Evolutionary conservation across 306 rosid genomes (phyloP).

Genomic region (Casuarina glauca): DNA sequence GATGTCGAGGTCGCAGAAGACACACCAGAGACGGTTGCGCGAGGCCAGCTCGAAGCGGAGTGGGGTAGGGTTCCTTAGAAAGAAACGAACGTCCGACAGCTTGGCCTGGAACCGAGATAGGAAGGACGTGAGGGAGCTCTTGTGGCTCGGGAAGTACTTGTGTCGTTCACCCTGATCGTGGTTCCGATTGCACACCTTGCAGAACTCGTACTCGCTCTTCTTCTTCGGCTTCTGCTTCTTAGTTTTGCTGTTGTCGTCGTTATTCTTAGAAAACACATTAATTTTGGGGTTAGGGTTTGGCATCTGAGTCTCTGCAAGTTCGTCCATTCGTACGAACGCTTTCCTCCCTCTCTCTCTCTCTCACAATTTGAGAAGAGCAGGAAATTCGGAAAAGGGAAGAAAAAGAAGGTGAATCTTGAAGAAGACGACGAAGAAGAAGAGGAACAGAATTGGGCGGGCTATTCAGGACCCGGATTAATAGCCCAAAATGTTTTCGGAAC

Average conservation of each 20-base stretch:
- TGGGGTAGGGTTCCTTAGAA: slow-evolving; percentile 54
- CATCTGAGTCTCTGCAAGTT: slow-evolving; percentile 12
- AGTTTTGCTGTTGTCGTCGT: neutral
- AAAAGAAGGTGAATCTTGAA: neutral
- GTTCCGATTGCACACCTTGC: slow-evolving; percentile 72
- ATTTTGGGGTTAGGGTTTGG: slow-evolving; percentile 30
- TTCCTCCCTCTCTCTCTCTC: neutral
- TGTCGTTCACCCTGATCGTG: slow-evolving; percentile 81
- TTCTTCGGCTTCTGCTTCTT: slow-evolving; percentile 22
- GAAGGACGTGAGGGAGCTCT: slow-evolving; percentile 65
- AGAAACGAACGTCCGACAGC: slow-evolving; percentile 59
- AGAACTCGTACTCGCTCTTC: slow-evolving; percentile 65
- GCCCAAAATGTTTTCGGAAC: no score
- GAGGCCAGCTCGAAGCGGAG: slow-evolving; percentile 56
- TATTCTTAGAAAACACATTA: neutral
- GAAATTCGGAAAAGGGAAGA: neutral
- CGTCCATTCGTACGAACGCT: slow-evolving; percentile 29
- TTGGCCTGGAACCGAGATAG: slow-evolving; percentile 70
- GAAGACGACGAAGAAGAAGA: neutral
- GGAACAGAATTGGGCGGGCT: neutral
- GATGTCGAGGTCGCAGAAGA: slow-evolving; percentile 66
- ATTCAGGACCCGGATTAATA: neutral
- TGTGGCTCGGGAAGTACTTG: slow-evolving; percentile 85
- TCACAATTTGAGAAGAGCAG: neutral
- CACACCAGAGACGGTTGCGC: slow-evolving; percentile 76